A percentile compares a stretch with the other conserved stretches of the same genome.
Evolutionary conservation across 345 rosid species (phyloP).

Genomic region (Arabidopsis thaliana): TAIR10.1 NC_003070.9:24584501-24585000

Average conservation of each 20-base stretch:
- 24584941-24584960: constrained; percentile 71
- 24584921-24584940: constrained; percentile 26
- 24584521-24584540: neutral
- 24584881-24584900: neutral
- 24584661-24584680: constrained; percentile 64
- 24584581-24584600: constrained; percentile 52
- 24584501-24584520: constrained; percentile 50
- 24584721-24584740: neutral
- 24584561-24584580: neutral
- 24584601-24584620: constrained; percentile 74
- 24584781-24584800: constrained; percentile 86
- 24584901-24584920: neutral
- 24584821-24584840: constrained; percentile 77
- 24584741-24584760: neutral
- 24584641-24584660: constrained; percentile 57
- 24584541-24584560: neutral
- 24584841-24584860: constrained; percentile 51
- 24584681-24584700: constrained; percentile 73
- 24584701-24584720: constrained; percentile 40
- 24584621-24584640: constrained; percentile 61
- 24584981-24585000: constrained; percentile 89
- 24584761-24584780: neutral
- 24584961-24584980: constrained; percentile 77
- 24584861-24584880: constrained; percentile 11
- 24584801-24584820: constrained; percentile 84